A percentile compares a stretch with the other conserved stretches of the same genome.
phyloP scores from a whole-genome alignment of 306 rosid genomes.

The Pueraria montana region DNA sequence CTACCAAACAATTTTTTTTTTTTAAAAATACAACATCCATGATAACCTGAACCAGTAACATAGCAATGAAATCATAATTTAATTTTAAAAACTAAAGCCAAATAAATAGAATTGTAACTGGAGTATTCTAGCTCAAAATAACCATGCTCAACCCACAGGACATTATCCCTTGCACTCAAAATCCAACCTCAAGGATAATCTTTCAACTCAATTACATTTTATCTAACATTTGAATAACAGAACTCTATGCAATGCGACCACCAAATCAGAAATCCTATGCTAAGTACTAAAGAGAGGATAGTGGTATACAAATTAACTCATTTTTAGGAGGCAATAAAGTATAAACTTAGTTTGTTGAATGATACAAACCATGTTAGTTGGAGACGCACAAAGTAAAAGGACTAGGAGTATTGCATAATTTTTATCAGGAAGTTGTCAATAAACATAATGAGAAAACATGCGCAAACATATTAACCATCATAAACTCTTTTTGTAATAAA shows the following conservation, averaged over 20 bases:
- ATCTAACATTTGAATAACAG: constrained; percentile 25
- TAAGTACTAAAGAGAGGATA: constrained; percentile 11
- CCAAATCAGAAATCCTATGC: constrained; percentile 14
- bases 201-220: constrained; percentile 11
- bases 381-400: constrained; percentile 10
- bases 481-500: background rate
- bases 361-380: background rate
- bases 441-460: constrained; percentile 12
- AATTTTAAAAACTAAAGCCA: constrained; percentile 15
- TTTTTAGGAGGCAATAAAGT: background rate
- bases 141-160: no score
- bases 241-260: background rate
- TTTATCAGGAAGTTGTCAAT: constrained; percentile 1
- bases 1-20: no score
- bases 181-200: constrained; percentile 21
- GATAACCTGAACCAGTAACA: constrained; percentile 75
- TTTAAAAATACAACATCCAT: constrained; percentile 99
- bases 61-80: constrained; percentile 38
- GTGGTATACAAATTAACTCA: constrained; percentile 9
- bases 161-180: constrained; percentile 6
- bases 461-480: constrained; percentile 12
- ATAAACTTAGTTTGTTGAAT: background rate
- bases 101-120: no score
- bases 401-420: constrained; percentile 8
- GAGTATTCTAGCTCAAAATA: no score